Evolutionary conservation across 805 yeast genomes (phyloP), one percentile per base, ranked within the genome.

Genomic region (Wickerhamomyces kurtzmanii): DNA sequence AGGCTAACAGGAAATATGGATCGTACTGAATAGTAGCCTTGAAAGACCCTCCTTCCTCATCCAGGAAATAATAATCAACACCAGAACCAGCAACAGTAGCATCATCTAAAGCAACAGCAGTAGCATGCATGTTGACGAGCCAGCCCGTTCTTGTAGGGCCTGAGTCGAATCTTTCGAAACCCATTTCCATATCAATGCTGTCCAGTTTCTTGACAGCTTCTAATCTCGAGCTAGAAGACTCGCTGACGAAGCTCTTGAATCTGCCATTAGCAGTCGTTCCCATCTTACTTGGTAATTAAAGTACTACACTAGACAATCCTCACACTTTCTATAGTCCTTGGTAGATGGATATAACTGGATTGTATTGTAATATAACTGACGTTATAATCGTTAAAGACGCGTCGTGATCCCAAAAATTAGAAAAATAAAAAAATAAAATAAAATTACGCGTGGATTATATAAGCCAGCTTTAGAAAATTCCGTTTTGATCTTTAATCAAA

Each of bases 21-120:
- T 84, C 86, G 47, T 71, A 83, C 32, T 69, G 79, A 10, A 83
- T 54, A 1, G 94, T 79, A 4, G 86, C 77, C 49, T 89, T 91
- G 61, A 93, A 91, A 24, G 82, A 74, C 6, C 96, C 98, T 26
- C 99, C 99, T 50, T 87, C 96, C 44, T 84, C 95, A 50, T 87
- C 97, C 6, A 91, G 55, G 42, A 93, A 91, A 49, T 93, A 93
- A 52, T 80, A 86, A 43, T 91, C 96, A 3, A 89, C 96, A 4
- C 89, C 98, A 0, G 96, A 71, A 20, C 70, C 62, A 8, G 94
- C 96, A n/a, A 70, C 61, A 8, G 65, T 42, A 23, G 62, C 59
- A 18, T 72, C 76, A 5, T 69, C 71, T 9, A 71, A 65, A 3
- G 79, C 71, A 4, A 81, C 51, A 2, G 81, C 62, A 1, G 94